Conservation (phyloP, 2,329 filamentous ascomycete species). For the Calonectria henricotiae region DNA sequence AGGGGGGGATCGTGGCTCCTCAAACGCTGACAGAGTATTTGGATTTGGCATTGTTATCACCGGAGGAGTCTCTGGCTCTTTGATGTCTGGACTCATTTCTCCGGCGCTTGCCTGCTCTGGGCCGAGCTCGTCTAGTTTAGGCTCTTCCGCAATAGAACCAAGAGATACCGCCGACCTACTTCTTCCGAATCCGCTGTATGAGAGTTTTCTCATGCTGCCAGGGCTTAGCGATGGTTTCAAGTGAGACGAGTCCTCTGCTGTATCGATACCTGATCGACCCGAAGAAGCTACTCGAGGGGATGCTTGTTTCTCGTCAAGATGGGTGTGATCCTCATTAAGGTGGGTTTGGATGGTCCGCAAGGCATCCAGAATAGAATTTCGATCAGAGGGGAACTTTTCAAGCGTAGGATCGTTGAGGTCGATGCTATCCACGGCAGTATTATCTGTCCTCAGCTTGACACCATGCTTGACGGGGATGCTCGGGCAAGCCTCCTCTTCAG, state of each 20-base stretch:
- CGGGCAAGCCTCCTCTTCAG: slow-evolving; percentile 51
- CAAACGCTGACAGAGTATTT: slow-evolving; percentile 42
- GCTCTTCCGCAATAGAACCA: slow-evolving; percentile 65
- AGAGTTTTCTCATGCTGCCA: slow-evolving; percentile 53
- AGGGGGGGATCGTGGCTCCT: slow-evolving; percentile 44
- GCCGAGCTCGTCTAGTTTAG: slow-evolving; percentile 48
- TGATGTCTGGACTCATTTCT: slow-evolving; percentile 23
- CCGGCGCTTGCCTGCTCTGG: slow-evolving; percentile 5
- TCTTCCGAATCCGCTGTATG: slow-evolving; percentile 57
- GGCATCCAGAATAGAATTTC: slow-evolving; percentile 63
- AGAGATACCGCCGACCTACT: slow-evolving; percentile 62
- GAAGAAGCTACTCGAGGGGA: slow-evolving; percentile 59
- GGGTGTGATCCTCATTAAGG: slow-evolving; percentile 60
- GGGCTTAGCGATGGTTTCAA: slow-evolving; percentile 59
- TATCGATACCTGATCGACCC: slow-evolving; percentile 58
- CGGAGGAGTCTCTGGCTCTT: slow-evolving; percentile 36
- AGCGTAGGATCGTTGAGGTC: slow-evolving; percentile 67
- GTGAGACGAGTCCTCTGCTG: slow-evolving; percentile 57
- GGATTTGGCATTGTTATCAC: slow-evolving; percentile 48
- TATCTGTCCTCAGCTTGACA: slow-evolving; percentile 42
- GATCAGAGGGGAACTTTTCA: slow-evolving; percentile 66
- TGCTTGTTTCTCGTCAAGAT: slow-evolving; percentile 57
- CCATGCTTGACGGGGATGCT: slow-evolving; percentile 43
- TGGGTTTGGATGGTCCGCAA: slow-evolving; percentile 66
- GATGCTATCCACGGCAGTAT: slow-evolving; percentile 41